These are phyloP conservation scores for Stephania cephalantha DNA, from an alignment of 164 flowering plant genomes.

Conservation along the genomic window DNA sequence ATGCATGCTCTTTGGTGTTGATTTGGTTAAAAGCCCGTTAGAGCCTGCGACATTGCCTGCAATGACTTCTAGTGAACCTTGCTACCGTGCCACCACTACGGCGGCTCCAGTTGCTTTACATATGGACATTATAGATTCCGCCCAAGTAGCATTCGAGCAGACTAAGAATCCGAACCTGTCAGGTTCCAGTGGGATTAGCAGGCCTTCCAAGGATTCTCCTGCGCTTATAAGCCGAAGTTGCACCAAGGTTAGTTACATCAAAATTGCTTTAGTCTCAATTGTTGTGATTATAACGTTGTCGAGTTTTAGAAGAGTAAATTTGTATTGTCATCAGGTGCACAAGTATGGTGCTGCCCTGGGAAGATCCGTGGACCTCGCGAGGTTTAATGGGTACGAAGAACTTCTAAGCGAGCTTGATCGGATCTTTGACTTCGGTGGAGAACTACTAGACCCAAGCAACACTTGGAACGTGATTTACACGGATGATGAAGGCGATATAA, in stretches of 20 bases:
- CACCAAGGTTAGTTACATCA: constrained; percentile 31
- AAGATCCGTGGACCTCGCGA: constrained; percentile 43
- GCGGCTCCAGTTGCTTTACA: constrained; percentile 21
- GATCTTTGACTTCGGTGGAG: constrained; percentile 48
- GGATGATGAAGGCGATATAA: constrained; percentile 41
- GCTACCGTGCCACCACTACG: constrained; percentile 7
- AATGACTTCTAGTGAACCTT: constrained; percentile 13
- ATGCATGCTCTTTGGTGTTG: constrained; percentile 47
- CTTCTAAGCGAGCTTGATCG: constrained; percentile 42
- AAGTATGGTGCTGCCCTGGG: constrained; percentile 45
- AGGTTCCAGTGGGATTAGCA: constrained; percentile 15
- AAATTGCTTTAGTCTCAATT: not conserved
- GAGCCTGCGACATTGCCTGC: constrained; percentile 34
- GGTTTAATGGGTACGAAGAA: constrained; percentile 41
- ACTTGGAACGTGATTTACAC: constrained; percentile 45
- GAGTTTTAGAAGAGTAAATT: not conserved
- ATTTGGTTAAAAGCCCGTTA: constrained; percentile 19
- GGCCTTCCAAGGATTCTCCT: constrained; percentile 15
- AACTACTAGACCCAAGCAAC: constrained; percentile 30
- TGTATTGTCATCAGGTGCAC: constrained; percentile 30
- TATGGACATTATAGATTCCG: constrained; percentile 19
- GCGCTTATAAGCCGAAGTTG: constrained; percentile 22
- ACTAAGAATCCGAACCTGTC: constrained; percentile 13
- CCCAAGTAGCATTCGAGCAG: constrained; percentile 19
- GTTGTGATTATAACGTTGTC: not conserved